Conservation (phyloP, 371 early-diverging fungal species). For the Nosema muscidifuracis region DNA sequence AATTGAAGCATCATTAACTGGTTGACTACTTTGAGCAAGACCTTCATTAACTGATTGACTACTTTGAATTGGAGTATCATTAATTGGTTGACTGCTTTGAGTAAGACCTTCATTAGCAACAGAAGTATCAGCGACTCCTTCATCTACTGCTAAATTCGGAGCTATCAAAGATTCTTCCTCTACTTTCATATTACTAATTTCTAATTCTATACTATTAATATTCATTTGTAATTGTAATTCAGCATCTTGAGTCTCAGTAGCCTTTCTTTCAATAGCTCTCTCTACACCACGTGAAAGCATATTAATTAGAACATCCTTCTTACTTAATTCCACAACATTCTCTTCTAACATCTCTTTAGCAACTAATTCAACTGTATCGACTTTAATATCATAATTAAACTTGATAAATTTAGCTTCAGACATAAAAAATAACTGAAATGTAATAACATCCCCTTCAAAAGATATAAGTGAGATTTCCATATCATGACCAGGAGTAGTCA, state of each 20-base stretch:
- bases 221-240: not conserved
- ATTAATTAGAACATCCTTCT: conserved; percentile 34
- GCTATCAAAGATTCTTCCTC: conserved; percentile 10
- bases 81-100: too few species aligned
- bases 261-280: conserved; percentile 27
- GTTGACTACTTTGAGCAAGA: too few species aligned
- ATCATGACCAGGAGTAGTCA: conserved; percentile 29
- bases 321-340: conserved; percentile 45
- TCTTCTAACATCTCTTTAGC: conserved; percentile 71
- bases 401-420: conserved; percentile 66
- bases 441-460: conserved; percentile 62
- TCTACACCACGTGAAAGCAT: conserved; percentile 42
- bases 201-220: not conserved
- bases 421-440: conserved; percentile 70
- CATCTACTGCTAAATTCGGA: too few species aligned
- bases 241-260: not conserved
- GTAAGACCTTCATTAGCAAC: too few species aligned
- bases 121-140: too few species aligned
- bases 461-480: conserved; percentile 43
- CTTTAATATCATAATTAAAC: conserved; percentile 75
- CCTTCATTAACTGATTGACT: too few species aligned
- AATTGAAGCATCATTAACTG: too few species aligned
- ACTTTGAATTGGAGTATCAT: too few species aligned
- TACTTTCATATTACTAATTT: conserved; percentile 3
- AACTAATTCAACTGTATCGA: conserved; percentile 78